These are phyloP conservation scores for Hibiscus trionum DNA, from an alignment of 345 rosid species.

Conservation along the genomic window DNA sequence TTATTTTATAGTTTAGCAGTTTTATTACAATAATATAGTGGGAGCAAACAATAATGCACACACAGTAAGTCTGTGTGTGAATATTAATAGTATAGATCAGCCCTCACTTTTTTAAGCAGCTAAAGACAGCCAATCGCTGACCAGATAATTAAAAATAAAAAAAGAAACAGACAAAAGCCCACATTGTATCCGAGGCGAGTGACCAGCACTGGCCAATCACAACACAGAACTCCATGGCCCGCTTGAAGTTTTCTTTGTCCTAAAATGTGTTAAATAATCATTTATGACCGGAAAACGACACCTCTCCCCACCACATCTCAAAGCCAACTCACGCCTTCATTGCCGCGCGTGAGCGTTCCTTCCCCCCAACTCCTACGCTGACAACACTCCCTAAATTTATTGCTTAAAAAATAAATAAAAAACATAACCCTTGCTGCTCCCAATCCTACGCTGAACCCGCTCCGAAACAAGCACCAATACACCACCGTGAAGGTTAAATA, in stretches of 20 bases:
- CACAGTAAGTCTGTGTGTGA: conserved; percentile 3
- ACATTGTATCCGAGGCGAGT: conserved; percentile 15
- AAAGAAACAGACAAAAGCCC: conserved; percentile 1
- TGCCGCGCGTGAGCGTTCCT: conserved; percentile 16
- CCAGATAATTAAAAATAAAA: conserved; percentile 15
- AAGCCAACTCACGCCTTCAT: neutral
- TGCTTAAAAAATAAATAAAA: neutral
- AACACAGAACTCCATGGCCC: neutral
- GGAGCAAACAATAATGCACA: neutral
- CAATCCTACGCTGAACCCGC: neutral
- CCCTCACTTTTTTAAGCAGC: conserved; percentile 10
- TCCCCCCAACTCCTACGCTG: conserved; percentile 10
- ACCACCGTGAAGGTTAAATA: neutral
- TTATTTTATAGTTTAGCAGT: too few species aligned
- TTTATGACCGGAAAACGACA: conserved; percentile 8
- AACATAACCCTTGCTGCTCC: conserved; percentile 4
- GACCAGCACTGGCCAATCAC: conserved; percentile 10
- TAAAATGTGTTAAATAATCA: conserved; percentile 14
- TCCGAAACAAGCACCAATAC: neutral
- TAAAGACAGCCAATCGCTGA: conserved; percentile 26
- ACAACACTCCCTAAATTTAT: conserved; percentile 26
- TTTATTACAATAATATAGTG: neutral
- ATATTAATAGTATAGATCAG: neutral
- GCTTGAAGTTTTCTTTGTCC: neutral
- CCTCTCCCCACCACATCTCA: neutral